These are phyloP conservation scores for Paramecium tetraurelia DNA, from an alignment of 73 alveolate genomes.

Conservation along the genomic window DNA sequence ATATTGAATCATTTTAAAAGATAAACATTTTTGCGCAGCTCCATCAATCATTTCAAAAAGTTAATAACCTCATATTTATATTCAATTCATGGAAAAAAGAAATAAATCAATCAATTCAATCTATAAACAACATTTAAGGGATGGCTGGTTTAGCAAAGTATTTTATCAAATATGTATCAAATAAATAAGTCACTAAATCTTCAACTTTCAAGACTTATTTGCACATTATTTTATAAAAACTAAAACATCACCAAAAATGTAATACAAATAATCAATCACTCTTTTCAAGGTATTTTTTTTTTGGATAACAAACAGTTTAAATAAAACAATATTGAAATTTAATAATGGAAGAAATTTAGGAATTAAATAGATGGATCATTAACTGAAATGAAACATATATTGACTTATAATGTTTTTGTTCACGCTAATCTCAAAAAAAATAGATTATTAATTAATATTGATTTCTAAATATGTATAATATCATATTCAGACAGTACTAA, in stretches of 20 bases:
- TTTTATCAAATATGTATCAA: not conserved
- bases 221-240: not conserved
- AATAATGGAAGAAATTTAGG: not conserved
- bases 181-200: not conserved
- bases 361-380: not conserved
- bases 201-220: not conserved
- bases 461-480: constrained; percentile 1
- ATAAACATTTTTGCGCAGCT: too few species aligned
- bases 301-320: not conserved
- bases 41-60: too few species aligned
- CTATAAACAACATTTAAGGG: not conserved
- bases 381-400: not conserved
- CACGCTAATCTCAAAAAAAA: not conserved
- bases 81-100: not conserved
- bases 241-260: not conserved
- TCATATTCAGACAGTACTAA: not conserved
- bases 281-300: not conserved
- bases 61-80: too few species aligned
- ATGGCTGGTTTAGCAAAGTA: not conserved
- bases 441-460: not conserved
- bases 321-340: not conserved
- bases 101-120: not conserved
- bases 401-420: not conserved
- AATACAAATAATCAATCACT: not conserved
- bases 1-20: too few species aligned